A percentile compares a stretch with the other conserved stretches of the same genome.
Evolutionary conservation across 805 yeast genomes (phyloP).

Genomic region (Metschnikowia bowlesiae): DNA sequence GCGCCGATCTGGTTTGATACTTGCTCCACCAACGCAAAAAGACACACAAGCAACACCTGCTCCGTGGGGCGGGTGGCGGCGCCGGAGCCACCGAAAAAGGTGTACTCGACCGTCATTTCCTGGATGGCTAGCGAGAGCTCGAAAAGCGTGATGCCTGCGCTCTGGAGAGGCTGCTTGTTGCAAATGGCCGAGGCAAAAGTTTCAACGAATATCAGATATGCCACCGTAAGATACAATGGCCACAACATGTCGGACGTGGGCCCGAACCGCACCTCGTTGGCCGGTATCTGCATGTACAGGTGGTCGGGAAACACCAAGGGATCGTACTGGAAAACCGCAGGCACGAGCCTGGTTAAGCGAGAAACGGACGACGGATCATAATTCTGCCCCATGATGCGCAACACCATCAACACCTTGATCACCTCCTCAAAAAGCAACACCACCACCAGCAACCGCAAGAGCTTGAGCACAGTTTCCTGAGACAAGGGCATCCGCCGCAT

Average conservation of each 20-base stretch:
- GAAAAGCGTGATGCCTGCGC: constrained; percentile 66
- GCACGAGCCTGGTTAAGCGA: constrained; percentile 10
- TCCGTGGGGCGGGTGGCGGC: constrained; percentile 42
- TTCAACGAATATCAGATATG: constrained; percentile 61
- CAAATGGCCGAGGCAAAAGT: constrained; percentile 56
- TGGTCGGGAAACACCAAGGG: constrained; percentile 13
- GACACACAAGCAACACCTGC: constrained; percentile 48
- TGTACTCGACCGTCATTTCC: constrained; percentile 50
- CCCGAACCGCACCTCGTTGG: constrained; percentile 31
- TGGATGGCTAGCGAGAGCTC: constrained; percentile 76
- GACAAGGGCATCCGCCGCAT: constrained; percentile 16
- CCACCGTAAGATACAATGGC: constrained; percentile 54
- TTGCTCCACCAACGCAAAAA: constrained; percentile 57
- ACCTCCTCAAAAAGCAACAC: constrained; percentile 22
- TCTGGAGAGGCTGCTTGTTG: constrained; percentile 54
- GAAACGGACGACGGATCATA: constrained; percentile 3
- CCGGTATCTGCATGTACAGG: constrained; percentile 29
- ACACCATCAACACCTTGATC: constrained; percentile 27
- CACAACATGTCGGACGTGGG: constrained; percentile 54
- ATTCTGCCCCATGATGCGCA: constrained; percentile 22
- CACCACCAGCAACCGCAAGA: constrained; percentile 29
- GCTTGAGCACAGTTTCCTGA: constrained; percentile 8
- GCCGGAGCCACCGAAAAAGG: constrained; percentile 19
- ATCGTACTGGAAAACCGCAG: constrained; percentile 9
- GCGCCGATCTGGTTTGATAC: constrained; percentile 61